phyloP scores from a whole-genome alignment of 129 eudicot species.

The Logfia minima region DNA sequence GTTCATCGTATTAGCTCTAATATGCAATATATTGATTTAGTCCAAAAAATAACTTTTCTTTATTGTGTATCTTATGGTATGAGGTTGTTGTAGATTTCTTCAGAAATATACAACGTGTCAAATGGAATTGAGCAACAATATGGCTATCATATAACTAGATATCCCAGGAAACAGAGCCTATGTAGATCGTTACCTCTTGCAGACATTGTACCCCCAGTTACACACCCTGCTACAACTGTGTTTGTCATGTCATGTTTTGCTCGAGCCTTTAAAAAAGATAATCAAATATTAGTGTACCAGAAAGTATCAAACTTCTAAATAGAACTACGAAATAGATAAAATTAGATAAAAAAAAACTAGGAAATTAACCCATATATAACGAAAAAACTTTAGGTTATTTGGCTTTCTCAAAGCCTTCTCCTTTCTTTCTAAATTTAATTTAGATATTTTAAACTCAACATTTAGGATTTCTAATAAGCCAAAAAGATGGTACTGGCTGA shows the following conservation, averaged over 20 bases:
- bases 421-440: neutral
- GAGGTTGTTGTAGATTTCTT: neutral
- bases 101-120: neutral
- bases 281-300: constrained; percentile 22
- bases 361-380: neutral
- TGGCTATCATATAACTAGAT: neutral
- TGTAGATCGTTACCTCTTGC: constrained; percentile 58
- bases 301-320: neutral
- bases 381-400: constrained; percentile 1
- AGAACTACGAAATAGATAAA: neutral
- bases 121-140: neutral
- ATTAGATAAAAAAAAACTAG: neutral
- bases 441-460: neutral
- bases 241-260: constrained; percentile 88
- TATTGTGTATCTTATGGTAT: neutral
- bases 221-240: constrained; percentile 90
- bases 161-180: neutral
- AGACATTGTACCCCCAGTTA: constrained; percentile 77
- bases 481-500: neutral
- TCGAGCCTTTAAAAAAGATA: constrained; percentile 54
- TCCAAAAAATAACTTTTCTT: neutral
- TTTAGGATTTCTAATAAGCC: neutral
- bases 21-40: neutral
- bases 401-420: neutral
- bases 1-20: neutral